Conservation (phyloP, 306 rosid genomes). For the Cucumis hystrix region DNA sequence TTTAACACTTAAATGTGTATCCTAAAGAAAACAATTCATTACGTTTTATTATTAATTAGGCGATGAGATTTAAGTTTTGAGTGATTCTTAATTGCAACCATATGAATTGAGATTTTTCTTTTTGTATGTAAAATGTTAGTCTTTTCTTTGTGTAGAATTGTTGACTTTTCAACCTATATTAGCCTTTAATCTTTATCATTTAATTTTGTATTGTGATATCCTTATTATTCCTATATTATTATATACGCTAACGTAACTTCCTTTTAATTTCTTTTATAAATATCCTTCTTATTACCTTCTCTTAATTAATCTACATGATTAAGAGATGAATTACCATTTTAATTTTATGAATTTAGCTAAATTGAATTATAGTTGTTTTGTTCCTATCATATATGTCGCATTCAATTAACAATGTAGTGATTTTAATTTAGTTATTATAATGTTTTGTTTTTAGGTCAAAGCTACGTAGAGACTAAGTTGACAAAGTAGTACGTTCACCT, state of each 20-base stretch:
- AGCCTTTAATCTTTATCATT: neutral
- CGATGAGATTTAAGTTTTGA: neutral
- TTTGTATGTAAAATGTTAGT: neutral
- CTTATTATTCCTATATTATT: neutral
- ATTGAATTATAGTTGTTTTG: too few relatives aligned
- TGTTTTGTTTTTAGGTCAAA: too few relatives aligned
- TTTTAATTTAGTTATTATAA: too few relatives aligned
- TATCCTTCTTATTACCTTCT: neutral
- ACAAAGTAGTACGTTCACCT: neutral
- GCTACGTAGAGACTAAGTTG: neutral
- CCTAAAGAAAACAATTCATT: too few relatives aligned
- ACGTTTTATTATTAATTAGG: neutral
- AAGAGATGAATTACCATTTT: too few relatives aligned
- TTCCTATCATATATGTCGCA: too few relatives aligned
- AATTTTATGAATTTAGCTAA: too few relatives aligned
- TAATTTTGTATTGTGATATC: neutral
- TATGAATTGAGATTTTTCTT: neutral
- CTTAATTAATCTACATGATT: too few relatives aligned
- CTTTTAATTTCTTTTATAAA: neutral
- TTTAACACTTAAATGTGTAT: neutral
- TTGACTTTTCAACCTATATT: neutral
- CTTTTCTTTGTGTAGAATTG: neutral
- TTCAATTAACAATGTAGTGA: too few relatives aligned
- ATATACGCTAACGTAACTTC: neutral
- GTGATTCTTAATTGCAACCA: neutral